These are phyloP conservation scores for Amphicarpaea edgeworthii DNA, from an alignment of 306 rosid species.

Conservation along the genomic window DNA sequence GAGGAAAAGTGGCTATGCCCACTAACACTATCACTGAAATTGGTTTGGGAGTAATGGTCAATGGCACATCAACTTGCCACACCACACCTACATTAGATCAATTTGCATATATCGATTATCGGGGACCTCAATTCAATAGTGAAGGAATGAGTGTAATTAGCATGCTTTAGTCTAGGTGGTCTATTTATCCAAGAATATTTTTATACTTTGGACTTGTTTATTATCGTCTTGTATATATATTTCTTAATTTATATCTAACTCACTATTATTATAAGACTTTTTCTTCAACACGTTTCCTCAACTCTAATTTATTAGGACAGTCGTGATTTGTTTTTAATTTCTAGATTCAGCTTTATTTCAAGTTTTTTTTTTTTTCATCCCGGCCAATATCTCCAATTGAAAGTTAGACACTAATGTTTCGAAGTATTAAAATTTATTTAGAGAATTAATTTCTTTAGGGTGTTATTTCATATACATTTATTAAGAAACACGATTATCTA, in stretches of 20 bases:
- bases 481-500: too few species aligned
- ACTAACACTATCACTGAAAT: neutral
- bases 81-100: neutral
- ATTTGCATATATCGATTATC: too few species aligned
- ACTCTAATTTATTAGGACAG: neutral
- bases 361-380: too few species aligned
- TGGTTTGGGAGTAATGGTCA: neutral
- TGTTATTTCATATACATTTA: too few species aligned
- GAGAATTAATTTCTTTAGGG: too few species aligned
- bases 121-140: neutral
- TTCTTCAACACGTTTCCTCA: neutral
- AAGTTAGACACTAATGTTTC: neutral
- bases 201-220: neutral
- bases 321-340: neutral
- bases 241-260: neutral
- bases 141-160: neutral
- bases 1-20: neutral
- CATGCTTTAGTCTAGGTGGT: neutral
- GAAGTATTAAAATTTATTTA: too few species aligned
- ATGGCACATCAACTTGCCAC: slow-evolving; percentile 14
- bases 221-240: neutral
- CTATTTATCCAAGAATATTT: too few species aligned
- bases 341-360: neutral
- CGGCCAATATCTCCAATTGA: too few species aligned
- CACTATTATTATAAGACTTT: neutral